These are phyloP conservation scores for Cephalotrichum gorgonifer DNA, from an alignment of 2,329 filamentous ascomycete species.

Conservation along the genomic window DNA sequence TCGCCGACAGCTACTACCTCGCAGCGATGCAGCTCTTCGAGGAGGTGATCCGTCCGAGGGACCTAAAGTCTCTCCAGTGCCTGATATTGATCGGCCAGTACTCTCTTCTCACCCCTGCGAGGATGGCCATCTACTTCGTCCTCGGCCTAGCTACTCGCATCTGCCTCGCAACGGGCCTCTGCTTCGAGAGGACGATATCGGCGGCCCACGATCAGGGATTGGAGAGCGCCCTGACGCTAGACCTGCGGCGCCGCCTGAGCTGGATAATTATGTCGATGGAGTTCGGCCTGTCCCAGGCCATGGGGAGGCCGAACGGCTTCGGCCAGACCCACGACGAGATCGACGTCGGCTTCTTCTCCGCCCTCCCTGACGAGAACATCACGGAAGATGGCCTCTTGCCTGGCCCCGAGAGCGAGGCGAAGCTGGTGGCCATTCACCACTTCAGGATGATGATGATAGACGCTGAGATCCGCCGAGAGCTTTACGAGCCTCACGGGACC, in stretches of 20 bases:
- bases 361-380: constrained; percentile 75
- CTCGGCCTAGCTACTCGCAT: constrained; percentile 80
- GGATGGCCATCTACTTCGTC: constrained; percentile 88
- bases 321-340: constrained; percentile 73
- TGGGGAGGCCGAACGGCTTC: constrained; percentile 80
- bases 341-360: constrained; percentile 75
- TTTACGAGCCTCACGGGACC: constrained; percentile 75
- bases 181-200: constrained; percentile 79
- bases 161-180: constrained; percentile 78
- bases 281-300: constrained; percentile 72
- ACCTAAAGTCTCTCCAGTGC: constrained; percentile 83
- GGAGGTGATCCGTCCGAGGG: constrained; percentile 74
- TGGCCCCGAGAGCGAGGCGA: constrained; percentile 66
- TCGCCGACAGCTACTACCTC: constrained; percentile 91
- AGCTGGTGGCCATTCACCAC: constrained; percentile 84
- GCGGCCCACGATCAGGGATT: constrained; percentile 47
- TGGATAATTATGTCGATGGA: constrained; percentile 90
- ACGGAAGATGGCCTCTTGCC: constrained; percentile 63
- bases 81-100: constrained; percentile 82
- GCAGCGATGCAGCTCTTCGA: constrained; percentile 80
- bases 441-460: constrained; percentile 85
- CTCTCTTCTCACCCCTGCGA: constrained; percentile 81
- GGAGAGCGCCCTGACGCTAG: constrained; percentile 64
- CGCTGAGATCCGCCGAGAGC: constrained; percentile 72
- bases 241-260: constrained; percentile 79